Percentiles rank a stretch among this genome's conserved stretches.
These are phyloP conservation scores for Phanerochaete sordida DNA, from an alignment of 768 basidiomycete genomes.

Conservation along the genomic window DNA sequence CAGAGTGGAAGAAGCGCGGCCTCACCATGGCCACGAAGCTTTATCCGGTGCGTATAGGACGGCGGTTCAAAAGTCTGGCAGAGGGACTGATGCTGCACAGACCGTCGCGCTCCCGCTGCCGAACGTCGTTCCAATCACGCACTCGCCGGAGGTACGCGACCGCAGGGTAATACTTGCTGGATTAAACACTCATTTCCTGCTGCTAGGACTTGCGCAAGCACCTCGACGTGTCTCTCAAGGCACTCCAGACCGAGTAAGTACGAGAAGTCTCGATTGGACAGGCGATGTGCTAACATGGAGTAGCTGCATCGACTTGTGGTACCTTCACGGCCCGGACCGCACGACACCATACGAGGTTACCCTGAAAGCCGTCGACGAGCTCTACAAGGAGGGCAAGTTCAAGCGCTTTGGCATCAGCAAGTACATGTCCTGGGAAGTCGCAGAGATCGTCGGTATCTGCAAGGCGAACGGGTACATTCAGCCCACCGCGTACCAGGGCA, in stretches of 20 bases:
- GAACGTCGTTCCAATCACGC: not conserved
- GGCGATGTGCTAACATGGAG: conserved; percentile 17
- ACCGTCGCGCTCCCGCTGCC: not conserved
- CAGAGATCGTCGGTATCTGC: conserved; percentile 41
- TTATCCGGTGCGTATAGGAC: conserved; percentile 18
- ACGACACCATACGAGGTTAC: conserved; percentile 46
- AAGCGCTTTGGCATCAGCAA: conserved; percentile 43
- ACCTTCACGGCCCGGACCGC: conserved; percentile 44
- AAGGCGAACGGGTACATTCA: conserved; percentile 41
- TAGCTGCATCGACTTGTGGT: conserved; percentile 41
- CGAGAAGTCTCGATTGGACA: conserved; percentile 8
- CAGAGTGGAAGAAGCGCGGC: conserved; percentile 46
- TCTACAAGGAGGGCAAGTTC: conserved; percentile 52
- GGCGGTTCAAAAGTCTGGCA: not conserved
- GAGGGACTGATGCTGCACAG: not conserved
- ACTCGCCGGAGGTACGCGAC: not conserved
- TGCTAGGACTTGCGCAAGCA: conserved; percentile 31
- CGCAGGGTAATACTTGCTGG: not conserved
- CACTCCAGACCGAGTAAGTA: conserved; percentile 43
- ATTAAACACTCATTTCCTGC: not conserved
- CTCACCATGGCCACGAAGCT: conserved; percentile 60
- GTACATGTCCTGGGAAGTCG: conserved; percentile 43
- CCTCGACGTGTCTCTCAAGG: conserved; percentile 35
- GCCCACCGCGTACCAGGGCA: conserved; percentile 46
- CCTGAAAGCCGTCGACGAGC: conserved; percentile 41